Percentiles rank a stretch among this genome's conserved stretches.
Evolutionary conservation across 768 basidiomycete genomes (phyloP).

Genomic region (Tubosaeta sp.): DNA sequence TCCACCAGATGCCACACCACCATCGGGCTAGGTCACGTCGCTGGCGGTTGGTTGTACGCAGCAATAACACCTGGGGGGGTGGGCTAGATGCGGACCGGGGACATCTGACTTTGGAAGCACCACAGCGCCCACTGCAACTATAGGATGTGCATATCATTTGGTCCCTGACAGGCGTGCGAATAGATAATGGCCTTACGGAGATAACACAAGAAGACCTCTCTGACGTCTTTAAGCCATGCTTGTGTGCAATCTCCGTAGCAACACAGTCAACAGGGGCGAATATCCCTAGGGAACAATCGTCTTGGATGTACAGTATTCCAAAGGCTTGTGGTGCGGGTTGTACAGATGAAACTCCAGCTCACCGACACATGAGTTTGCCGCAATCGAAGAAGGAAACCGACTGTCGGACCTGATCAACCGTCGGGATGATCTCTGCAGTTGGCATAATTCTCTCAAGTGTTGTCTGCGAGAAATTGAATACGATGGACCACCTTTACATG

Average conservation of each 20-base stretch:
- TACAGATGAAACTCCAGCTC: conserved; percentile 73
- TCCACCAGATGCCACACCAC: conserved; percentile 47
- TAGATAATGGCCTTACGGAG: conserved; percentile 39
- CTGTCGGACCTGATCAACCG: conserved; percentile 60
- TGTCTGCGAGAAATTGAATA: conserved; percentile 69
- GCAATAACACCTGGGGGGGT: conserved; percentile 51
- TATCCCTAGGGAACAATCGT: conserved; percentile 73
- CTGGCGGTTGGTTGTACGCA: conserved; percentile 41
- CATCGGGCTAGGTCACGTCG: conserved; percentile 56
- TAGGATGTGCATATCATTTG: neutral
- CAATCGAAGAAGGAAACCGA: neutral
- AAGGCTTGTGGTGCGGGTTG: conserved; percentile 68
- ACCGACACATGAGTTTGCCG: neutral
- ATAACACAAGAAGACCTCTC: conserved; percentile 62
- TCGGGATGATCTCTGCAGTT: conserved; percentile 62
- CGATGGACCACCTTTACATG: conserved; percentile 52
- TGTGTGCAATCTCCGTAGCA: conserved; percentile 54
- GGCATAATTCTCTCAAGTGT: conserved; percentile 69
- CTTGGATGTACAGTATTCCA: conserved; percentile 58
- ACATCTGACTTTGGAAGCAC: conserved; percentile 78
- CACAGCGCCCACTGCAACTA: conserved; percentile 61
- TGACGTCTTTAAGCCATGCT: conserved; percentile 48
- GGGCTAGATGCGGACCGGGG: conserved; percentile 54
- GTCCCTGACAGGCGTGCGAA: conserved; percentile 6
- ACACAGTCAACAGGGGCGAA: conserved; percentile 74